Evolutionary conservation across 495 filamentous ascomycete species (phyloP), one percentile per base, ranked within the genome.

Genomic region (Evernia prunastri): DNA sequence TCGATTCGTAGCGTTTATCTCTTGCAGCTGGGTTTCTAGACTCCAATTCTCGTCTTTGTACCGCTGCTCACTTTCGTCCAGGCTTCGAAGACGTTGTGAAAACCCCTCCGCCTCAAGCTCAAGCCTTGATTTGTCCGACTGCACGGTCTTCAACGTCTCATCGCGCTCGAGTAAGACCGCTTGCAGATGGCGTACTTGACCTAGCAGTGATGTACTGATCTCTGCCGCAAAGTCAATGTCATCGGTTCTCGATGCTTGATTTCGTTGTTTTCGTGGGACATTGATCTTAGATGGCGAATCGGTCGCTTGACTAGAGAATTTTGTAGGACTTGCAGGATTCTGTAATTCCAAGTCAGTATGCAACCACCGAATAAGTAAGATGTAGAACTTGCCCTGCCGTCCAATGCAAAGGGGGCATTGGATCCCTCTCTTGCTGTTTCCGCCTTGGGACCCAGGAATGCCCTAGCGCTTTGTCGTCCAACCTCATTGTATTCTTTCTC

Each of bases 1-100:
- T 70, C 84, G 87, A 54, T 83, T 79, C 20, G 81, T 74, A 11
- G 88, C 82, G 65, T 87, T 80, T 33, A 92, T 78, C 60, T 97
- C 92, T 63, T 95, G 94, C 33, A 90, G 83, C 68, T 89, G 87
- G 2, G 91, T 91, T 75, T 97, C 94, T 51, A 98, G 81, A 65
- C 87, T 89, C 94, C 94, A 98, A 71, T 97, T 98, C 72, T 96
- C 93, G 71, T 98, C 94, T 73, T 96, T 97, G 74, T 92, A 96
- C 23, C 89, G 85, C 72, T 91, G 88, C 76, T 98, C 94, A 69
- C 88, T 95, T 73, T 97, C 94, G 69, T 96, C 92, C 40, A 97
- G 78, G 10, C 80, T 80, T 69, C 87, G 87, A 56, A 97, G 79
- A 15, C 91, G 86, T 71, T 92, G 86, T 61, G 86, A 81, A 63